Evolutionary conservation across 2,329 filamentous ascomycete genomes (phyloP).

Genomic region (Colletotrichum tropicale): DNA sequence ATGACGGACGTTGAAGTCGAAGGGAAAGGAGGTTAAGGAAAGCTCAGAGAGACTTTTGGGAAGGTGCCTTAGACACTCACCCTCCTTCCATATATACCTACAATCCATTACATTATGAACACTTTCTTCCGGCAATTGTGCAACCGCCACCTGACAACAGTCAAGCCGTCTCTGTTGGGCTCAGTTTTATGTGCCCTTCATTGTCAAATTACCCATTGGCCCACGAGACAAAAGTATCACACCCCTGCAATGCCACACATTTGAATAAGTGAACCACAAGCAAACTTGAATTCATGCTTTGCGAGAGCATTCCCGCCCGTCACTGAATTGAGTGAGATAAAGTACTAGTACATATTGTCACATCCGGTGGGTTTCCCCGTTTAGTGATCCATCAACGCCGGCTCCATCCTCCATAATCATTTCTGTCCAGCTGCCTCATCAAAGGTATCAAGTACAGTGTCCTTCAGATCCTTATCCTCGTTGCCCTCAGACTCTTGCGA

Average conservation of each 20-base stretch:
- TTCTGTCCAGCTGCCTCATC: conserved; percentile 37
- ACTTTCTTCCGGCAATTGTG: background rate
- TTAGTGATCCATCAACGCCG: conserved; percentile 5
- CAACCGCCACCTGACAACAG: background rate
- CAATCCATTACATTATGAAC: background rate
- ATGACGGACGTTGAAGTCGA: background rate
- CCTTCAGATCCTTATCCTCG: conserved; percentile 34
- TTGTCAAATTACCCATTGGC: background rate
- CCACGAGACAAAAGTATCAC: background rate
- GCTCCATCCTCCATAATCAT: conserved; percentile 23
- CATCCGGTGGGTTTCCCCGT: background rate
- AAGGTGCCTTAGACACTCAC: background rate
- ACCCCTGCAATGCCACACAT: background rate
- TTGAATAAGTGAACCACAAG: background rate
- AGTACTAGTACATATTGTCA: conserved; percentile 21
- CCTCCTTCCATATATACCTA: background rate
- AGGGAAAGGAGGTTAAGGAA: background rate
- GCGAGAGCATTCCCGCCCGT: background rate
- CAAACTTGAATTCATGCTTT: background rate
- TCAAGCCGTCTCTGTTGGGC: background rate
- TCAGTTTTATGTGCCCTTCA: background rate
- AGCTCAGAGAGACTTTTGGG: background rate
- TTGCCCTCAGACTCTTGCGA: conserved; percentile 21
- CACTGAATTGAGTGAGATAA: conserved; percentile 5
- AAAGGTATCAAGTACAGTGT: conserved; percentile 45